phyloP scores from a whole-genome alignment of 306 rosid species.

The Citrullus mucosospermus region DNA sequence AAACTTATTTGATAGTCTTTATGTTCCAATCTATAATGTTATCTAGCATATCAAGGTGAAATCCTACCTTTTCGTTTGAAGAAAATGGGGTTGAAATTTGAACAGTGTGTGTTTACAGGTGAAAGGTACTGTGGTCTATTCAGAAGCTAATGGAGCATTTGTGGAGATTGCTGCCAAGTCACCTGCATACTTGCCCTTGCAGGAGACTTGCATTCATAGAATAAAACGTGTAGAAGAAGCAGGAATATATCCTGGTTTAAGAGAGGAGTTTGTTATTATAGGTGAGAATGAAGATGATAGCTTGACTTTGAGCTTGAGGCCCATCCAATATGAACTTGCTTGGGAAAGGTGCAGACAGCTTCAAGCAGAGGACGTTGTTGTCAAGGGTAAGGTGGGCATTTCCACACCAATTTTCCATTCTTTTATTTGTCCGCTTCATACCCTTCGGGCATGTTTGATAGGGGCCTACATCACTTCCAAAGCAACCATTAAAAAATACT shows the following conservation, averaged over 20 bases:
- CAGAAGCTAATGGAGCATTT: conserved; percentile 59
- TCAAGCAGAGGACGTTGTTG: conserved; percentile 82
- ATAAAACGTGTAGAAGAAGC: conserved; percentile 62
- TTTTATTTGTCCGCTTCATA: neutral
- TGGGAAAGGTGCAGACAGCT: conserved; percentile 97
- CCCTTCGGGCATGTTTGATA: neutral
- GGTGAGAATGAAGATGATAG: conserved; percentile 72
- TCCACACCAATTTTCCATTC: neutral
- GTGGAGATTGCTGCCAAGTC: conserved; percentile 80
- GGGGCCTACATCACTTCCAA: neutral
- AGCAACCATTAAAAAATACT: too few relatives aligned
- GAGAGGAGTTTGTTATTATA: conserved; percentile 67
- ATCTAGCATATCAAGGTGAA: neutral
- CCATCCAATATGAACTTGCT: conserved; percentile 62
- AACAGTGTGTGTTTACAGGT: conserved; percentile 34
- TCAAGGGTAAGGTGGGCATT: conserved; percentile 92
- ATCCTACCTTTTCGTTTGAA: neutral
- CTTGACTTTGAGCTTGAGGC: conserved; percentile 59
- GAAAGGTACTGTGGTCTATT: conserved; percentile 55
- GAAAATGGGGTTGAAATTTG: neutral
- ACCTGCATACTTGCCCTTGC: conserved; percentile 63
- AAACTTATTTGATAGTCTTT: neutral
- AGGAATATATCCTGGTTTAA: conserved; percentile 61
- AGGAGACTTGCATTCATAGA: conserved; percentile 55
- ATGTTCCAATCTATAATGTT: neutral